A percentile compares a stretch with the other conserved stretches of the same genome.
Evolutionary conservation across 1,284 basidiomycete genomes (phyloP).

Genomic region (Stygiomarasmius scandens): DNA sequence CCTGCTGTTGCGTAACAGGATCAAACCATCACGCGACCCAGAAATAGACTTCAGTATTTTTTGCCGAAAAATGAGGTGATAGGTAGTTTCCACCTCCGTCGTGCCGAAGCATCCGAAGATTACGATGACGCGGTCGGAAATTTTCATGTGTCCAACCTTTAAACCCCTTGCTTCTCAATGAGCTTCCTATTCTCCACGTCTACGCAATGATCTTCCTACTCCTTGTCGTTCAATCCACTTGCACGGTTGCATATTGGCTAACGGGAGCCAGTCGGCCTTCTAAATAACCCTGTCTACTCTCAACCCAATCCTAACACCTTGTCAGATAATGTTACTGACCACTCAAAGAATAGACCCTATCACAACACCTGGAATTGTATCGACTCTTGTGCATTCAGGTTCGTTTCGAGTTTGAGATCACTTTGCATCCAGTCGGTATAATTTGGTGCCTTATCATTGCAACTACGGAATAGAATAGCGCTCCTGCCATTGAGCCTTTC

Average conservation of each 20-base stretch:
- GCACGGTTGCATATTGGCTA: slow-evolving; percentile 35
- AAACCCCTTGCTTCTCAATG: not conserved
- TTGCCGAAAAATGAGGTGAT: no score
- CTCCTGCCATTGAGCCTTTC: no score
- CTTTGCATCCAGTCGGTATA: no score
- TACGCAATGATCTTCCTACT: not conserved
- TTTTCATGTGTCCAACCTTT: not conserved
- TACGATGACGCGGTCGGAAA: no score
- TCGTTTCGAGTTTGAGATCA: not conserved
- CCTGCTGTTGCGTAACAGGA: no score
- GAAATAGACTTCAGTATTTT: no score
- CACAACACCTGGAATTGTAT: slow-evolving; percentile 38
- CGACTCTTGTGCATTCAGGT: slow-evolving; percentile 44
- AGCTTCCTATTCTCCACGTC: not conserved
- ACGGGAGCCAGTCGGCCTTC: slow-evolving; percentile 35
- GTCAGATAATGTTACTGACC: slow-evolving; percentile 40
- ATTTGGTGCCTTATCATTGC: no score
- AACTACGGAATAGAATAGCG: no score
- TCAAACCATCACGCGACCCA: no score
- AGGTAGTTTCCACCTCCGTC: no score
- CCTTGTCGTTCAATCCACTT: not conserved
- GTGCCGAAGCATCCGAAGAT: no score
- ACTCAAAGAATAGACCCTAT: slow-evolving; percentile 45
- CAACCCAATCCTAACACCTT: not conserved
- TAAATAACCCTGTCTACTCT: not conserved